A percentile compares a stretch with the other conserved stretches of the same genome.
Evolutionary conservation across 2,329 filamentous ascomycete genomes (phyloP).

Genomic region (Clonostachys rosea): DNA sequence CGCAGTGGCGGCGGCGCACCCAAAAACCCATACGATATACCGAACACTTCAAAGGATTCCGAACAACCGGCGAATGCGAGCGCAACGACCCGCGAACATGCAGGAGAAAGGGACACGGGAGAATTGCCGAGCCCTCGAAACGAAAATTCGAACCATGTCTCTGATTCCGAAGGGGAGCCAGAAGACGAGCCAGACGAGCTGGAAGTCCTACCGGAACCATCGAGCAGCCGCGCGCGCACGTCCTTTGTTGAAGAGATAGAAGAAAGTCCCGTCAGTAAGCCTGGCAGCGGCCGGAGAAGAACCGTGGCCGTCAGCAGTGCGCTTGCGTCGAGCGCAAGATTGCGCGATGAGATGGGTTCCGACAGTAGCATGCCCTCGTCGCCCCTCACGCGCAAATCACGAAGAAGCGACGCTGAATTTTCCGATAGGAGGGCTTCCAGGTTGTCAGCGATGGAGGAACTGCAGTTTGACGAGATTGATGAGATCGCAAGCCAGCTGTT

Average conservation of each 20-base stretch:
- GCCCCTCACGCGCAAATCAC: constrained; percentile 35
- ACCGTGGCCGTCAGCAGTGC: constrained; percentile 26
- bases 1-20: too few species aligned
- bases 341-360: constrained; percentile 31
- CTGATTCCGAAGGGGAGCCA: not conserved
- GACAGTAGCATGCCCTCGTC: constrained; percentile 28
- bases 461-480: constrained; percentile 14
- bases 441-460: not conserved
- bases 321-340: constrained; percentile 31
- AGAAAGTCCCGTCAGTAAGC: constrained; percentile 48
- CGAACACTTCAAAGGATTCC: constrained; percentile 20
- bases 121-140: not conserved
- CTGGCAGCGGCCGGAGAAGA: constrained; percentile 48
- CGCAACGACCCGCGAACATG: not conserved
- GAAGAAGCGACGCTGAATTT: constrained; percentile 19
- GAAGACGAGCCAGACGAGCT: constrained; percentile 8
- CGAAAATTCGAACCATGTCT: not conserved
- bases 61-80: constrained; percentile 5
- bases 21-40: constrained; percentile 16
- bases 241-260: constrained; percentile 13
- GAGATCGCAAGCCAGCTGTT: constrained; percentile 10
- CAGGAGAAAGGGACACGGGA: not conserved
- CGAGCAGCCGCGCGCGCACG: constrained; percentile 5
- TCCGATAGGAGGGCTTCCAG: too few species aligned
- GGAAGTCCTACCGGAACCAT: constrained; percentile 12